Percentiles rank a stretch among this genome's conserved stretches.
phyloP scores from a whole-genome alignment of 2,329 filamentous ascomycete species.

The Penicillium thymicola region DNA sequence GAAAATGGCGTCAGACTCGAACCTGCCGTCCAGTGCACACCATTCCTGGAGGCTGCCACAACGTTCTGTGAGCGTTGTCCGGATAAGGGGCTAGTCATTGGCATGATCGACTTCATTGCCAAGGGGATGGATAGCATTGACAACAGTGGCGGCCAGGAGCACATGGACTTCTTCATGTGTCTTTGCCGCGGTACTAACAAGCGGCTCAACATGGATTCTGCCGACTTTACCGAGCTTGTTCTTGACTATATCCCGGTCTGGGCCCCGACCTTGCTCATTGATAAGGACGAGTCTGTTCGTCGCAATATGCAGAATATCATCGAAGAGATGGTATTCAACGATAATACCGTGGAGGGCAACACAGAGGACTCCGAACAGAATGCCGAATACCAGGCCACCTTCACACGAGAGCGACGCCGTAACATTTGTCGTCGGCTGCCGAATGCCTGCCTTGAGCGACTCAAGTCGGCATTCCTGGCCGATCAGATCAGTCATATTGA shows the following conservation, averaged over 20 bases:
- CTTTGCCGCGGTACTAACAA: constrained; percentile 48
- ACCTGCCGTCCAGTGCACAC: constrained; percentile 47
- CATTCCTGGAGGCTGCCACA: constrained; percentile 58
- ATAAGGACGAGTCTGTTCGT: constrained; percentile 47
- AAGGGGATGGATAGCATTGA: constrained; percentile 50
- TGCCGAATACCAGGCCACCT: constrained; percentile 1
- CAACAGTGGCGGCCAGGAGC: constrained; percentile 47
- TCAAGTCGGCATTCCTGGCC: constrained; percentile 33
- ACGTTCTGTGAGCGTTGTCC: constrained; percentile 50
- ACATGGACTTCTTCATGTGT: constrained; percentile 51
- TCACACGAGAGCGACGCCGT: constrained; percentile 22
- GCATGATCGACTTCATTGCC: constrained; percentile 42
- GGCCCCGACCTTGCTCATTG: constrained; percentile 53
- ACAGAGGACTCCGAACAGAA: constrained; percentile 22
- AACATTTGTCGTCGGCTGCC: constrained; percentile 34
- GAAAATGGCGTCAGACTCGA: constrained; percentile 54
- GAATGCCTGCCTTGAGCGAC: constrained; percentile 31
- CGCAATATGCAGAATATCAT: constrained; percentile 45
- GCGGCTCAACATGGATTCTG: constrained; percentile 31
- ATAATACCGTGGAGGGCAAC: constrained; percentile 22
- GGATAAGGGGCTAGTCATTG: constrained; percentile 35
- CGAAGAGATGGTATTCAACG: constrained; percentile 42
- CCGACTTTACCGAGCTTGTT: constrained; percentile 35
- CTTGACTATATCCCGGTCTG: constrained; percentile 47
- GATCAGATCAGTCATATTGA: constrained; percentile 31